phyloP scores from a whole-genome alignment of 176 grass and related monocot genomes.

The Avena atlantica region DNA sequence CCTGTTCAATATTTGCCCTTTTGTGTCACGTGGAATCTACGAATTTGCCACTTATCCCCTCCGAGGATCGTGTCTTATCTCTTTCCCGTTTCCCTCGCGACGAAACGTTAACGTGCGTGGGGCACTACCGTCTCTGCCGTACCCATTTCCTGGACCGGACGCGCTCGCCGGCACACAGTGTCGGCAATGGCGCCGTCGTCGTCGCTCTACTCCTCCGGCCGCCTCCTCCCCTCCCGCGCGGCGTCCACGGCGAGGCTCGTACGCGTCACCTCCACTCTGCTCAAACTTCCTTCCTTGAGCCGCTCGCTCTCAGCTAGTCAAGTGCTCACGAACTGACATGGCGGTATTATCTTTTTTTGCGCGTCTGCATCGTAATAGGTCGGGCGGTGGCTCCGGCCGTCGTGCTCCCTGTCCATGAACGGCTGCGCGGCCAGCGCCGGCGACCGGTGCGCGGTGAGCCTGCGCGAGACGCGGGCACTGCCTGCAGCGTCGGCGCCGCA shows the following conservation, averaged over 20 bases:
- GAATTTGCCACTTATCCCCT: constrained; percentile 52
- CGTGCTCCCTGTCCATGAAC: constrained; percentile 78
- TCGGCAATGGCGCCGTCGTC: constrained; percentile 6
- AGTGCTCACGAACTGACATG: background rate
- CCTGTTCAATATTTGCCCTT: background rate
- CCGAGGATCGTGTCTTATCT: constrained; percentile 54
- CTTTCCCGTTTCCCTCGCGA: constrained; percentile 4
- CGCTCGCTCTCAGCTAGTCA: background rate
- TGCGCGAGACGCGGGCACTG: constrained; percentile 60
- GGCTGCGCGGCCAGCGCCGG: constrained; percentile 48
- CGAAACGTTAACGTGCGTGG: constrained; percentile 3
- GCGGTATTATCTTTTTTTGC: background rate
- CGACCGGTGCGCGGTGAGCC: constrained; percentile 35
- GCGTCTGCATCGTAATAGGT: background rate
- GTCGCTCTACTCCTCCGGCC: constrained; percentile 42
- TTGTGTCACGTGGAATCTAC: constrained; percentile 3
- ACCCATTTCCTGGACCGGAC: background rate
- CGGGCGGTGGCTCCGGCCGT: constrained; percentile 32
- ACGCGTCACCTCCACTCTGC: background rate
- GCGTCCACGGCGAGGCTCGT: constrained; percentile 23
- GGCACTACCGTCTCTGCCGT: background rate
- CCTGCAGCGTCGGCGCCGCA: constrained; percentile 51
- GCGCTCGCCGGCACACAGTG: background rate
- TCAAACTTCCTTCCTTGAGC: background rate
- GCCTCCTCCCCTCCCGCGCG: constrained; percentile 15